Conservation (phyloP, 257 asterid genomes). For the Misopates orontium region DNA sequence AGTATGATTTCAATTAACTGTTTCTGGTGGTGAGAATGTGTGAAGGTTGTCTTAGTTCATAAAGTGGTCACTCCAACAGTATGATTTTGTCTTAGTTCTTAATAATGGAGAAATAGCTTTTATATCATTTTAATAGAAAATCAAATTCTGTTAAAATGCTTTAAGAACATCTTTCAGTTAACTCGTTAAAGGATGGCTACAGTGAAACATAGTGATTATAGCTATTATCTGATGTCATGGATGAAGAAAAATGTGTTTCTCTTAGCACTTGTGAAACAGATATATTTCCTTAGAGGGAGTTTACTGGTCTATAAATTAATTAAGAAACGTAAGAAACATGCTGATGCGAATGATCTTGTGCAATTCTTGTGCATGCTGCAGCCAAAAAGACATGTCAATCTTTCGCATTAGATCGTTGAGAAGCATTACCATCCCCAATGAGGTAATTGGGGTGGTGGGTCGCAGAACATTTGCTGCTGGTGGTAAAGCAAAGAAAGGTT, state of each 20-base stretch:
- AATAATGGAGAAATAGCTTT: no score
- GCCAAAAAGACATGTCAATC: constrained; percentile 46
- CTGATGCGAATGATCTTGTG: not conserved
- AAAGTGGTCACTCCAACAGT: no score
- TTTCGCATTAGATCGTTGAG: constrained; percentile 42
- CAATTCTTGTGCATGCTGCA: constrained; percentile 29
- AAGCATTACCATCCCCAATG: constrained; percentile 42
- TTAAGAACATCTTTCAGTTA: not conserved
- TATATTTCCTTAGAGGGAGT: not conserved
- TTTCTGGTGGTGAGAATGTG: no score
- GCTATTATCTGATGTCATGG: constrained; percentile 4
- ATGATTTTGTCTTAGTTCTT: no score
- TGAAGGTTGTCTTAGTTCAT: no score
- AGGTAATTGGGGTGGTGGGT: constrained; percentile 41
- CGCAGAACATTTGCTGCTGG: constrained; percentile 79
- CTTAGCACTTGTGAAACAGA: constrained; percentile 8
- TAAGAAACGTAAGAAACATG: not conserved
- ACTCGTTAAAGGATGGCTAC: not conserved
- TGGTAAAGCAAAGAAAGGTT: constrained; percentile 79
- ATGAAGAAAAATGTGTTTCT: not conserved
- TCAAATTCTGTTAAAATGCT: not conserved
- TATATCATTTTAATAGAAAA: no score
- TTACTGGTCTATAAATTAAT: not conserved
- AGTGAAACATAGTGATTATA: not conserved
- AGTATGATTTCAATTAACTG: no score